Conservation (phyloP, 129 eudicot genomes). For the Glebionis coronaria region DNA sequence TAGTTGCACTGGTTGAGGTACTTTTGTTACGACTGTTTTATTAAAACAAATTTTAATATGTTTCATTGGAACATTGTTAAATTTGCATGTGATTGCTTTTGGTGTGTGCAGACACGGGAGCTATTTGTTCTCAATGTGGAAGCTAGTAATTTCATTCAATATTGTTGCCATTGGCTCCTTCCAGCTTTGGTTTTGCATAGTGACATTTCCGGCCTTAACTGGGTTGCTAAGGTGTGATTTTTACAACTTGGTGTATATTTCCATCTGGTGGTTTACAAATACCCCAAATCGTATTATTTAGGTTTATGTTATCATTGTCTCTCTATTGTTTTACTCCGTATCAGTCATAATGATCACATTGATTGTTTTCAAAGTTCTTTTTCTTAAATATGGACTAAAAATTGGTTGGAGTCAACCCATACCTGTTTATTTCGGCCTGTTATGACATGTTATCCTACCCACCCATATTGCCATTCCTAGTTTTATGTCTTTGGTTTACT, state of each 20-base stretch:
- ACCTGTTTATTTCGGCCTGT: not conserved
- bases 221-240: constrained; percentile 71
- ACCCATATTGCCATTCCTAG: not conserved
- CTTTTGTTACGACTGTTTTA: constrained; percentile 8
- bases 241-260: constrained; percentile 1
- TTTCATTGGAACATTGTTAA: not conserved
- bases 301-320: not conserved
- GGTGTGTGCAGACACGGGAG: constrained; percentile 65
- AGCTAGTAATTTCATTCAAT: constrained; percentile 71
- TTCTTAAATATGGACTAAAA: not conserved
- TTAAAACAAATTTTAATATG: not conserved
- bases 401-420: not conserved
- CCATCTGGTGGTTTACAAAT: constrained; percentile 2
- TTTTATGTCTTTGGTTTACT: constrained; percentile 3
- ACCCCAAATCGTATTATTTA: not conserved
- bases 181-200: constrained; percentile 79
- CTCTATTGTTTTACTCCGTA: not conserved
- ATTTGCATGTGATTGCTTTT: not conserved
- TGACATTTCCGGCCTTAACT: constrained; percentile 57
- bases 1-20: constrained; percentile 88
- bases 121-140: constrained; percentile 78
- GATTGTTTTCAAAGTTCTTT: too few relatives aligned
- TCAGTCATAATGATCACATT: too few relatives aligned
- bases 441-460: not conserved
- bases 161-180: constrained; percentile 91